Conservation (phyloP, 2,329 filamentous ascomycete species). For the Ramularia endophylla region DNA sequence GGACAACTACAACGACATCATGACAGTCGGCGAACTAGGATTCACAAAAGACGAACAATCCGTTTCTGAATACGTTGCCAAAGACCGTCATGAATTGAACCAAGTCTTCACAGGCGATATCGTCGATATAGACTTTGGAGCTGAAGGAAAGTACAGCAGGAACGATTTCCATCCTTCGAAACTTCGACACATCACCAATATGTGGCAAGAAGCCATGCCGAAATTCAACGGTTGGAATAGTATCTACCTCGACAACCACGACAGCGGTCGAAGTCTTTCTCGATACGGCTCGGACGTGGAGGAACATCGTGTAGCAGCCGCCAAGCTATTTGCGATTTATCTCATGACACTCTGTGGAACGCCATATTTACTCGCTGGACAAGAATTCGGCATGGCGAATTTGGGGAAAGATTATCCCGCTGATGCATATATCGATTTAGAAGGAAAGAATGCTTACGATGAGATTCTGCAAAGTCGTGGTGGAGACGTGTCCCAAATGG, state of each 20-base stretch:
- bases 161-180: conserved; percentile 40
- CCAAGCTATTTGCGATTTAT: conserved; percentile 47
- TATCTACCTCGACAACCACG: conserved; percentile 60
- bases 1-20: conserved; percentile 43
- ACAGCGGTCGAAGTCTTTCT: conserved; percentile 54
- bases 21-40: conserved; percentile 46
- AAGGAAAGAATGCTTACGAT: conserved; percentile 46
- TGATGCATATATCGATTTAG: conserved; percentile 44
- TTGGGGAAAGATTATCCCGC: conserved; percentile 24
- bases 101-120: conserved; percentile 69
- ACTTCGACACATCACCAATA: conserved; percentile 49
- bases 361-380: conserved; percentile 59
- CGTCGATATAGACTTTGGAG: conserved; percentile 46
- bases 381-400: conserved; percentile 57
- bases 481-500: conserved; percentile 27
- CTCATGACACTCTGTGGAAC: conserved; percentile 33
- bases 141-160: conserved; percentile 42
- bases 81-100: conserved; percentile 51
- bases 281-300: conserved; percentile 48
- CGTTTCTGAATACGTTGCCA: conserved; percentile 41
- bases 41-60: conserved; percentile 35
- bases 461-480: conserved; percentile 35
- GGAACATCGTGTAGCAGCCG: conserved; percentile 42
- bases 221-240: conserved; percentile 57
- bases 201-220: conserved; percentile 57